Base-by-base conservation (phyloP, 2,329 filamentous ascomycete genomes). In the Alternaria ethzedia region DNA sequence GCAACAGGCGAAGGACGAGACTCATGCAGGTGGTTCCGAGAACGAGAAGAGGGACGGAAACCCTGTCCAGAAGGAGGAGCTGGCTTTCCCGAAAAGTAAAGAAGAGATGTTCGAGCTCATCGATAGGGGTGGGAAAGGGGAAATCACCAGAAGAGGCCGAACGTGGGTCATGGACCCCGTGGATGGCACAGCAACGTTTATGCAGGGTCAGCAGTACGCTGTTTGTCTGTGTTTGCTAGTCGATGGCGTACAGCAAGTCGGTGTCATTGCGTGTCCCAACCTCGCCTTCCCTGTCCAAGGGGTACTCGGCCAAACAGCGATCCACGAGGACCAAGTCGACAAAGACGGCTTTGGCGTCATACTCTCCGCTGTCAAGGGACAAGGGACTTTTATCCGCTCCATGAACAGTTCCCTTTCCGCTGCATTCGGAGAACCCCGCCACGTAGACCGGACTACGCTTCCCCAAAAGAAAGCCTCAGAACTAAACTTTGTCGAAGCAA, bases 151-250 rank as follows among this genome's bases (percentile, higher is more conserved):
- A 21, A 79, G 84, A n/a, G 78, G 79, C 2, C 63, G 79, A 1
- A 83, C 86, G 55, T 90, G 88, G 88, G 84, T 88, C 28, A 84
- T 90, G 73, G 88, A 90, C 70, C 88, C 88, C 0, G 86, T 90
- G 8, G 88, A 90, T 68, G 88, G 88, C 28, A 90, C 88, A 1
- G 86, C 85, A 15, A 86, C 87, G 0, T 90, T 89, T 62, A 84
- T 90, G 67, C 79, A 79, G 43, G 86, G 86, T 4, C 83, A 88
- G 75, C 88, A 90, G 77, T 90, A 90, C 57, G 88, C 86, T 4
- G 86, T 90, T 5, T 87, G 86, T 63, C 78, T 90, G 20, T 85
- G 86, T 4, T 77, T 90, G 65, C 76, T 90, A 3, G 84, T 87
- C 61, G 81, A 89, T 57, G 88, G 88, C 4, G 70, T 78, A 49